Evolutionary conservation across 495 filamentous ascomycete genomes (phyloP).

Genomic region (Aspergillus sparsus): DNA sequence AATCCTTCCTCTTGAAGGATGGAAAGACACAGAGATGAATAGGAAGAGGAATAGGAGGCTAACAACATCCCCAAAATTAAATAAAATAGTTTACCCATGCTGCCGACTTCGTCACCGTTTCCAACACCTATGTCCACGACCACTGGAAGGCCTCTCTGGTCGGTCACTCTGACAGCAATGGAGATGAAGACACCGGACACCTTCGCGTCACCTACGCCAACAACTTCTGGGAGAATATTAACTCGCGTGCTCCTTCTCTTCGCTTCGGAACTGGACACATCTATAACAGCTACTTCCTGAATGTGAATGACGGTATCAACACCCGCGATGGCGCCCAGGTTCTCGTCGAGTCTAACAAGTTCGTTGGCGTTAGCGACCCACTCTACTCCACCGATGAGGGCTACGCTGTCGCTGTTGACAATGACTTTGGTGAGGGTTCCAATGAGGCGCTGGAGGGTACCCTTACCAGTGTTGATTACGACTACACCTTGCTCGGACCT

Average conservation of each 20-base stretch:
- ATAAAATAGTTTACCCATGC: constrained; percentile 42
- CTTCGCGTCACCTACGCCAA: constrained; percentile 62
- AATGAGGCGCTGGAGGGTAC: constrained; percentile 52
- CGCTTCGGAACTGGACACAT: constrained; percentile 64
- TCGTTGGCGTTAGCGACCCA: constrained; percentile 46
- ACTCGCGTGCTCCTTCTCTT: constrained; percentile 59
- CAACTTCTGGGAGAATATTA: constrained; percentile 64
- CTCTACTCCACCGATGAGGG: constrained; percentile 60
- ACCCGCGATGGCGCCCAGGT: constrained; percentile 65
- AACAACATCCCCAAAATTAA: constrained; percentile 1
- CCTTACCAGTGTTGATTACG: constrained; percentile 52
- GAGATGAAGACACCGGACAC: constrained; percentile 50
- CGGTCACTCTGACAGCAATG: constrained; percentile 55
- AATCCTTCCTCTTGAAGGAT: neutral
- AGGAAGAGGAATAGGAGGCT: neutral
- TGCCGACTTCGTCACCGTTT: constrained; percentile 53
- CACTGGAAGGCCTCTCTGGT: constrained; percentile 67
- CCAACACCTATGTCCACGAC: constrained; percentile 56
- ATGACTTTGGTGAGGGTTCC: constrained; percentile 53
- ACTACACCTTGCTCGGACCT: constrained; percentile 49
- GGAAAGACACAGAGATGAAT: neutral
- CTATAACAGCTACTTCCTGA: constrained; percentile 51
- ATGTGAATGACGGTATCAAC: constrained; percentile 61
- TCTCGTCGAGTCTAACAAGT: constrained; percentile 62
- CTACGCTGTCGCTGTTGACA: constrained; percentile 53